A percentile compares a stretch with the other conserved stretches of the same genome.
Evolutionary conservation across 2,329 filamentous ascomycete genomes (phyloP).

Genomic region (Diaporthe velutina): DNA sequence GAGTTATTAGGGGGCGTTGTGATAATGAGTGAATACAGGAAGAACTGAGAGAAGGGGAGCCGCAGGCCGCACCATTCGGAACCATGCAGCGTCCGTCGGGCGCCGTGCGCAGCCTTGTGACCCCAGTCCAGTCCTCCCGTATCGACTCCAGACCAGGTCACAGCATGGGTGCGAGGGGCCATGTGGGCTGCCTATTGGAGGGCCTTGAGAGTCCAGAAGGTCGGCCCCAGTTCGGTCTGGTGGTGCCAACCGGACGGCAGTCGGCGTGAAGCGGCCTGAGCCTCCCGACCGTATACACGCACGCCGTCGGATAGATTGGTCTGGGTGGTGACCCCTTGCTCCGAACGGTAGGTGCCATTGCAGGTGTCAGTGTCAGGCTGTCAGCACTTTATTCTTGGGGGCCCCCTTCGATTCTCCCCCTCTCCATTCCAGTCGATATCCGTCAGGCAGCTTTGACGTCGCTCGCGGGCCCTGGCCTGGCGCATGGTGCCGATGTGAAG

Average conservation of each 20-base stretch:
- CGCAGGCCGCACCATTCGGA: constrained; percentile 7
- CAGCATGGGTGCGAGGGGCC: not conserved
- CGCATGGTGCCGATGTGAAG: constrained; percentile 7
- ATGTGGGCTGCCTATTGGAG: constrained; percentile 2
- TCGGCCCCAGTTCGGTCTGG: constrained; percentile 11
- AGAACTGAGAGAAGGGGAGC: not conserved
- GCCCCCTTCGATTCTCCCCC: not conserved
- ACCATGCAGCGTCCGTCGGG: constrained; percentile 30
- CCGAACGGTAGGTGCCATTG: constrained; percentile 25
- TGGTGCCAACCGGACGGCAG: constrained; percentile 29
- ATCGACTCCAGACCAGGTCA: constrained; percentile 7
- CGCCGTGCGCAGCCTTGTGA: constrained; percentile 21
- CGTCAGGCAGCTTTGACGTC: constrained; percentile 20
- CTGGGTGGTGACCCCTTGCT: constrained; percentile 7
- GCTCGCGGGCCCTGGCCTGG: not conserved
- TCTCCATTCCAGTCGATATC: constrained; percentile 12
- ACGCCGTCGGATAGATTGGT: not conserved
- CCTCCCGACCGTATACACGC: constrained; percentile 14
- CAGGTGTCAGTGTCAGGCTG: constrained; percentile 35
- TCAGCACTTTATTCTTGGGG: constrained; percentile 21
- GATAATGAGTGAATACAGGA: constrained; percentile 1
- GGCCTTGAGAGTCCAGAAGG: constrained; percentile 3
- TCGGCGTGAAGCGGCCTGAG: constrained; percentile 33
- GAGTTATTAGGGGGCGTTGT: not conserved
- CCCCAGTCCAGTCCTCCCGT: constrained; percentile 15